These are phyloP conservation scores for Condylostoma magnum DNA, from an alignment of 169 alveolate species.

Conservation along the genomic window DNA sequence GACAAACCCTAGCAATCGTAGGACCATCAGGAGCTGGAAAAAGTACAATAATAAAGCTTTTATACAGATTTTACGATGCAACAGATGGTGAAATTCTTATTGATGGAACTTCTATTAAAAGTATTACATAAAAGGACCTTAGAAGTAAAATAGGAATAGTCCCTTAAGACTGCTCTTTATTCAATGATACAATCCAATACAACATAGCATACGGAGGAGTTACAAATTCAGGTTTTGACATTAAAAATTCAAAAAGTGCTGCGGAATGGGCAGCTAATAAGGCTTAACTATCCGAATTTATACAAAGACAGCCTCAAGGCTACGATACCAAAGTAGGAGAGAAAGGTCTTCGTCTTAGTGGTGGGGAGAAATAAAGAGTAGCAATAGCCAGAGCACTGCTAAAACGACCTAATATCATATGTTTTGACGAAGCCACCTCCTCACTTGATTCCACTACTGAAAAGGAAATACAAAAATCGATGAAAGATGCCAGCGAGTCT, in stretches of 20 bases:
- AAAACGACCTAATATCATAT: constrained; percentile 91
- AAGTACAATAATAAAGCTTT: constrained; percentile 89
- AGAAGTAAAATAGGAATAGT: constrained; percentile 75
- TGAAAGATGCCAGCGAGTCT: constrained; percentile 58
- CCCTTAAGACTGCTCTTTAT: constrained; percentile 89
- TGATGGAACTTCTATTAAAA: constrained; percentile 84
- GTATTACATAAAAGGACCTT: constrained; percentile 66
- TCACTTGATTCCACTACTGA: constrained; percentile 93
- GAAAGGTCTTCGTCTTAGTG: constrained; percentile 95
- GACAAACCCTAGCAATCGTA: constrained; percentile 80
- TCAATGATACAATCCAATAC: constrained; percentile 86
- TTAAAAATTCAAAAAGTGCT: background rate
- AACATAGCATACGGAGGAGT: constrained; percentile 88
- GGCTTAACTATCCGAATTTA: constrained; percentile 85
- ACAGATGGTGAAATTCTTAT: constrained; percentile 76
- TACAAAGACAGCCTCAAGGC: constrained; percentile 80
- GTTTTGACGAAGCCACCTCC: constrained; percentile 98
- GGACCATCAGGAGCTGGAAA: constrained; percentile 97
- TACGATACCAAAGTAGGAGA: constrained; percentile 95
- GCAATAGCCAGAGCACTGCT: constrained; percentile 96
- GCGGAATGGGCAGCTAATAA: constrained; percentile 79
- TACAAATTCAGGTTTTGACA: constrained; percentile 60
- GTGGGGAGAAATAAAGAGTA: constrained; percentile 98
- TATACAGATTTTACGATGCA: constrained; percentile 91
- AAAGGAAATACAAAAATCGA: constrained; percentile 67